These are phyloP conservation scores for Zygosaccharomyces pseudorouxii DNA, from an alignment of 805 yeast genomes.

Conservation along the genomic window DNA sequence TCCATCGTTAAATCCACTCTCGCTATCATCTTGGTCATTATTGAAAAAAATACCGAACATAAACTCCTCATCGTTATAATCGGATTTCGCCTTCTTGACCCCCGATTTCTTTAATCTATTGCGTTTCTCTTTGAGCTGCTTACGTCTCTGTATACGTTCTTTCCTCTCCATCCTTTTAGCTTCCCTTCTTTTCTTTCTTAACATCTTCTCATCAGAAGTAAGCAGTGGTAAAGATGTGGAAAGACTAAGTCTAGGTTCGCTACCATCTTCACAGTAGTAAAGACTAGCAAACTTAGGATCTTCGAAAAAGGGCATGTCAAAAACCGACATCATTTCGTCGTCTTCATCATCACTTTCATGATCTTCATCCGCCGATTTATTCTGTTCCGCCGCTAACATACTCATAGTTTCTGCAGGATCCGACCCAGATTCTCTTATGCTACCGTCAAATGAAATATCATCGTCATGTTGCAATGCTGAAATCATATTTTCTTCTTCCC, in stretches of 20 bases:
- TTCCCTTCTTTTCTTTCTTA: conserved; percentile 26
- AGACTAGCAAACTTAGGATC: conserved; percentile 37
- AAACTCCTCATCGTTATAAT: conserved; percentile 35
- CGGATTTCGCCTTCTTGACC: conserved; percentile 38
- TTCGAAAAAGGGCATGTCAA: conserved; percentile 40
- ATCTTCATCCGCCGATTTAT: conserved; percentile 17
- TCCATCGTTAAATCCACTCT: conserved; percentile 2
- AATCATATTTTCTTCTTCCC: conserved; percentile 32
- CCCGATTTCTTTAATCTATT: conserved; percentile 20
- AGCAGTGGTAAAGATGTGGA: conserved; percentile 34
- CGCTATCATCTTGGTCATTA: conserved; percentile 27
- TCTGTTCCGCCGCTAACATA: conserved; percentile 6
- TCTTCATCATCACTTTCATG: conserved; percentile 33
- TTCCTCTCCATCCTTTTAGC: conserved; percentile 29
- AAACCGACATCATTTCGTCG: conserved; percentile 33
- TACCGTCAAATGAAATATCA: conserved; percentile 32
- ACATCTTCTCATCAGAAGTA: conserved; percentile 30
- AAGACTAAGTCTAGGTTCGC: conserved; percentile 31
- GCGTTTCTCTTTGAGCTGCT: conserved; percentile 17
- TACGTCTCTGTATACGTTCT: conserved; percentile 31
- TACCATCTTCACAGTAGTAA: conserved; percentile 32
- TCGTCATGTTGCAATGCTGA: conserved; percentile 32
- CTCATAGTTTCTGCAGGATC: conserved; percentile 27
- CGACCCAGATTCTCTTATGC: conserved; percentile 32
- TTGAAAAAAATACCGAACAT: conserved; percentile 34